Base-by-base conservation (phyloP, 1,139 yeast species). In the Hansenula lynferdii region DNA sequence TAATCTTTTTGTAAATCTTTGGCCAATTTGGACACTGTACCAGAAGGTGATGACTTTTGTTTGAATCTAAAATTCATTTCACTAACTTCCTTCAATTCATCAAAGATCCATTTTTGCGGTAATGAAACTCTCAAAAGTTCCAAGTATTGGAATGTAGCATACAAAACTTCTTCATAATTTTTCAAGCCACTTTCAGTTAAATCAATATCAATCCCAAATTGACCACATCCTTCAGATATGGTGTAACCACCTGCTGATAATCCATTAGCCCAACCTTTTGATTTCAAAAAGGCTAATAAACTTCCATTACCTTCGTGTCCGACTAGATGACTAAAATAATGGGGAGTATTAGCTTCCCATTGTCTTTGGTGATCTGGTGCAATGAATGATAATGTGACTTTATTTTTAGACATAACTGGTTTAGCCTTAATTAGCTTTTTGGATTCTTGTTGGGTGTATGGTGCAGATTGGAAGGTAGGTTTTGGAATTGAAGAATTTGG, bases 261-360 rank as follows among this genome's bases (percentile, higher is more conserved):
- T 14, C 76, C 81, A 45, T 77, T 83, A 6, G 89, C 95, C 87
- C 92, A 86, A 10, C 92, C 85, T 46, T 73, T 67, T 31, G 67
- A 62, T 61, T 89, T 90, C 47, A 90, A 72, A 48, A 70, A 72
- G 39, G 80, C 73, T 28, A 86, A 68, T 15, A 92, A 61, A 1
- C 96, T 86, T 1, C 97, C 97, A 38, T 79, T 70, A 39, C 87
- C 86, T 64, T 92, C 97, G 58, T 92, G 97, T 25, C 98, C 97
- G 40, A 92, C 64, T 41, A 92, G 67, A 58, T 90, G 97, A 20
- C 92, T 76, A 49, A 69, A 73, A 58, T 87, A 85, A 38, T 72
- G 75, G 11, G 75, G 70, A 0, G 97, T 95, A 49, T 77, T 78
- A 21, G 75, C 69, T 36, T 74, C 73, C 85, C 92, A 85, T 39